phyloP scores from a whole-genome alignment of 192 early-diverging fungal species.

The Backusella tuberculispora region DNA sequence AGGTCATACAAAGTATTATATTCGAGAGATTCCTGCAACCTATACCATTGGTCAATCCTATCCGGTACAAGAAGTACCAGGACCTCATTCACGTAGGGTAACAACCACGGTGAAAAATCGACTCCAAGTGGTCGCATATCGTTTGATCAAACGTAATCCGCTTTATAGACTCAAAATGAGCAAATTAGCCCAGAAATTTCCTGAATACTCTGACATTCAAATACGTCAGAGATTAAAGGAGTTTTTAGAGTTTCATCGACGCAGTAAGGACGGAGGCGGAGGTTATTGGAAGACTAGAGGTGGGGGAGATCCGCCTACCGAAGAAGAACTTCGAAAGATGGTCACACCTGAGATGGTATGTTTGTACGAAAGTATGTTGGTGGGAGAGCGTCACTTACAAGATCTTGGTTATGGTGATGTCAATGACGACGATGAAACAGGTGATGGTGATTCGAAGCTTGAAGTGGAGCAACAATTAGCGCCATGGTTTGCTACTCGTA shows the following conservation, averaged over 20 bases:
- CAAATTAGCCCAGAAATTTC: conserved; percentile 80
- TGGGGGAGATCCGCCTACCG: conserved; percentile 68
- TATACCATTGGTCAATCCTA: conserved; percentile 94
- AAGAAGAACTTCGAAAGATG: conserved; percentile 90
- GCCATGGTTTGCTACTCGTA: conserved; percentile 93
- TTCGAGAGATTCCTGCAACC: conserved; percentile 80
- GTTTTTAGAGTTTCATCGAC: conserved; percentile 90
- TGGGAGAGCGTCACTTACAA: conserved; percentile 87
- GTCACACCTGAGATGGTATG: conserved; percentile 97
- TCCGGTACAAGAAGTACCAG: conserved; percentile 92
- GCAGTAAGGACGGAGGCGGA: conserved; percentile 68
- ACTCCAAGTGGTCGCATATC: conserved; percentile 86
- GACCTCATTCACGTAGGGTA: conserved; percentile 92
- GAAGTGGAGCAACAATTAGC: conserved; percentile 94
- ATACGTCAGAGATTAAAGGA: conserved; percentile 95
- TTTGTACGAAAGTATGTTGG: conserved; percentile 89
- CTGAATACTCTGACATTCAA: conserved; percentile 84
- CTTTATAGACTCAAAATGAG: conserved; percentile 73
- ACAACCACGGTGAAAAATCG: conserved; percentile 85
- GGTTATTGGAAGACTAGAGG: conserved; percentile 93
- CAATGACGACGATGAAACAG: conserved; percentile 73
- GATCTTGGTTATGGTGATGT: conserved; percentile 87
- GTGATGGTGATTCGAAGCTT: conserved; percentile 67
- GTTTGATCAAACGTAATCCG: conserved; percentile 86
- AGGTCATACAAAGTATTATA: conserved; percentile 81